These are phyloP conservation scores for Saturnispora besseyi DNA, from an alignment of 805 yeast species.

Conservation along the genomic window DNA sequence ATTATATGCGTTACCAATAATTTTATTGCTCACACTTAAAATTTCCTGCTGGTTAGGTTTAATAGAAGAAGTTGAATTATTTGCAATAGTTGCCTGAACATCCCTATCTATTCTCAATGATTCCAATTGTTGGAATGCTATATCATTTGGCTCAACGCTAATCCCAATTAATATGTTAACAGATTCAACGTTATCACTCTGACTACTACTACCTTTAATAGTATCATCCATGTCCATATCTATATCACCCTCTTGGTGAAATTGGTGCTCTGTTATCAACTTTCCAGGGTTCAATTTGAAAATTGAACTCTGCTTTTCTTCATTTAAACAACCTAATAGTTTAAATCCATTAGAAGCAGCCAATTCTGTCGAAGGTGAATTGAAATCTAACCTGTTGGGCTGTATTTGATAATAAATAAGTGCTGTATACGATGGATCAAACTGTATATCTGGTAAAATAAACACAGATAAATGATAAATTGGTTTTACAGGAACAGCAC, in stretches of 20 bases:
- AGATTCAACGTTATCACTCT: constrained; percentile 3
- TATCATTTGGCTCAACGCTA: constrained; percentile 72
- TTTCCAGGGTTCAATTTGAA: constrained; percentile 57
- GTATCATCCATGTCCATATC: constrained; percentile 37
- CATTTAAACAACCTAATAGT: constrained; percentile 54
- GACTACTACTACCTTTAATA: constrained; percentile 3
- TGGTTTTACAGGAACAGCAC: constrained; percentile 44
- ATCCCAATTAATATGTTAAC: constrained; percentile 53
- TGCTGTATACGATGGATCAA: constrained; percentile 69
- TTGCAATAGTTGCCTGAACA: constrained; percentile 28
- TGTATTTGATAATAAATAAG: constrained; percentile 84
- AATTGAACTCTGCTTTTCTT: constrained; percentile 81
- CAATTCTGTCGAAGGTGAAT: not conserved
- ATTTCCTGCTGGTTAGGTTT: constrained; percentile 20
- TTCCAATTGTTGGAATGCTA: constrained; percentile 52
- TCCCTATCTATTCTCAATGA: constrained; percentile 20
- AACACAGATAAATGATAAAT: constrained; percentile 78
- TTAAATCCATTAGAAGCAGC: constrained; percentile 38
- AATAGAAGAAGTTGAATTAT: constrained; percentile 18
- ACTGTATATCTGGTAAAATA: constrained; percentile 69
- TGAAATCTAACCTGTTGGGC: constrained; percentile 29
- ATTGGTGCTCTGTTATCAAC: constrained; percentile 12
- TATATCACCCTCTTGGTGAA: constrained; percentile 33
- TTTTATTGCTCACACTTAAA: constrained; percentile 70
- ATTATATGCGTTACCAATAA: constrained; percentile 88